Evolutionary conservation across 371 early-diverging fungal genomes (phyloP), one percentile per base, ranked within the genome.

Genomic region (Apophysomyces ossiformis): DNA sequence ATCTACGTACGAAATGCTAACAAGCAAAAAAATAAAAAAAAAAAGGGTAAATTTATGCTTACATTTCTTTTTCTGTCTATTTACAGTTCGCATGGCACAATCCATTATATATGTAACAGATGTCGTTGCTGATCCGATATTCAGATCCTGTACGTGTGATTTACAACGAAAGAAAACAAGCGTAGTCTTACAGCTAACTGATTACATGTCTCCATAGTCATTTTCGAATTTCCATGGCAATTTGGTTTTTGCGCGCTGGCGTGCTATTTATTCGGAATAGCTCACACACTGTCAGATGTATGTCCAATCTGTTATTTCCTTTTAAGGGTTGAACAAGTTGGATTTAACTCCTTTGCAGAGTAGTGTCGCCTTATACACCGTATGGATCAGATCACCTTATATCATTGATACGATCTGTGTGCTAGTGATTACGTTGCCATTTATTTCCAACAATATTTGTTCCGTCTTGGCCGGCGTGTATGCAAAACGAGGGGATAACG

Each of bases 191-290:
- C 15, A 18, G 1, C 1, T 26, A 2, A 36, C n/a, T 44, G 9
- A 43, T 57, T 16, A 37, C 7, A 41, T 38, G 32, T 16, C 35
- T 45, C 26, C 21, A 16, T 58, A 76, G 78, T 81, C 35, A 38
- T 77, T 13, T 75, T 75, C 44, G 78, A 78, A 57, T 57, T 80
- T 18, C 73, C 75, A 9, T 80, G 80, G 80, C 80, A 80, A 61
- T 70, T 73, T 69, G 77, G 77, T n/a, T 41, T 80, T 32, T 61
- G 68, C 26, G 77, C 80, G 0, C 64, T 80, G 12, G 66, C 75
- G 16, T 73, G 75, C 54, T 80, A 80, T 44, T 50, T 80, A 6
- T 80, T 75, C 73, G 80, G 80, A 16, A 76, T 80, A 41, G 77
- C 77, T 7, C 71, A 73, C 35, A 80, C 75, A 1, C 66, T 80